Evolutionary conservation across 352 stramenopile genomes (phyloP), one percentile per base, ranked within the genome.

Genomic region (Globisporangium nodosum): DNA sequence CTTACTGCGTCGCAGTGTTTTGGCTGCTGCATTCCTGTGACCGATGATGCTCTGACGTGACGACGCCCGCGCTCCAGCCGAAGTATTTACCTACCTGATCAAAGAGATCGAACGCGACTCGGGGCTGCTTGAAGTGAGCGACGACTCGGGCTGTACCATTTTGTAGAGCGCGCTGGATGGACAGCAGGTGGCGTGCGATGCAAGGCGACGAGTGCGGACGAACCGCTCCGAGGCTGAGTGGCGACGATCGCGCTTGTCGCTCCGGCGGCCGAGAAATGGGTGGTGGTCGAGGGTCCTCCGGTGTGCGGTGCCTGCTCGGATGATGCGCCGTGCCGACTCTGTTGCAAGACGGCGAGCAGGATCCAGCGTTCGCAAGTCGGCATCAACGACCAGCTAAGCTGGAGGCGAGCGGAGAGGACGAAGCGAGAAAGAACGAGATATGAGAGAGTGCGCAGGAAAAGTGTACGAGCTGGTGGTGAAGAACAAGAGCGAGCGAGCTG

Each of bases 71-170:
- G 15, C 53, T 31, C 47, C 56, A 94, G 85, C 87, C 48, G 83
- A 94, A 71, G 85, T 96, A 20, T 96, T 96, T 77, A 93, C 82
- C 24, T 92, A 90, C 74, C 68, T 96, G 71, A 90, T 96, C 74
- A 90, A 91, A 61, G 83, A 94, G 69, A 94, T 96, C 57, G 87
- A 96, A 72, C 79, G 79, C 49, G 84, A 95, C 57, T 94, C 85
- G 40, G 87, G 87, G 8, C 71, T 96, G 50, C 73, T 96, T 47
- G 86, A 90, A 61, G 85, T 91, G 54, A 92, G 73, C 62, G 75
- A 73, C 58, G 85, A 94, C 46, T 69, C 81, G 3, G 66, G 77
- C 6, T 94, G 85, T 64, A 75, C 69, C 60, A 92, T 94, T 73
- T 72, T 92, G 71, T 94, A 90, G 48, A 39, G 24, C 18, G 51